A percentile compares a stretch with the other conserved stretches of the same genome.
Evolutionary conservation across 2,329 filamentous ascomycete genomes (phyloP).

Genomic region (Alternaria angustiovoidea): DNA sequence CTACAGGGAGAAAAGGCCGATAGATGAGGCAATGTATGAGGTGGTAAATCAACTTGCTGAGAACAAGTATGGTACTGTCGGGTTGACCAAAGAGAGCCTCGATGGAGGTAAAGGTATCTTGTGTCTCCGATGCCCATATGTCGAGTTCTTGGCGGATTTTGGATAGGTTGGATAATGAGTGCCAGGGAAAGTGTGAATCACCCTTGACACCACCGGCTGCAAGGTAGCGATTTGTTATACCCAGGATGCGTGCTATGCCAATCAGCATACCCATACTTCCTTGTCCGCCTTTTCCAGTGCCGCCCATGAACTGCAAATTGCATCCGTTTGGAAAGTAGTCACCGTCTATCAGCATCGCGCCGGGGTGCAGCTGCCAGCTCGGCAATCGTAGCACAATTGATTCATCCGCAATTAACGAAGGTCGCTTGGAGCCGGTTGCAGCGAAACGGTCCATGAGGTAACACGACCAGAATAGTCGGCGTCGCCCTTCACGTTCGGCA

Average conservation of each 20-base stretch:
- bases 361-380: conserved; percentile 72
- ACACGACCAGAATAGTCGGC: conserved; percentile 88
- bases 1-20: conserved; percentile 84
- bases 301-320: conserved; percentile 77
- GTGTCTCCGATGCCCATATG: conserved; percentile 82
- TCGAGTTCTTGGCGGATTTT: conserved; percentile 87
- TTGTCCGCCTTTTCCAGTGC: conserved; percentile 73
- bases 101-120: conserved; percentile 79
- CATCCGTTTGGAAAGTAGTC: conserved; percentile 82
- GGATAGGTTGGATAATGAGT: conserved; percentile 82
- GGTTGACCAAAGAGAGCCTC: conserved; percentile 78
- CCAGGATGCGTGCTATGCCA: conserved; percentile 82
- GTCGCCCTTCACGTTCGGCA: conserved; percentile 76
- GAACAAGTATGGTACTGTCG: conserved; percentile 78
- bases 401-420: conserved; percentile 80
- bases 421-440: conserved; percentile 80
- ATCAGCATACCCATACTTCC: conserved; percentile 83
- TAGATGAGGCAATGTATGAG: conserved; percentile 88
- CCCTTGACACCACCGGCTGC: conserved; percentile 87
- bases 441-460: conserved; percentile 87
- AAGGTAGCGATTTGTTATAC: conserved; percentile 83
- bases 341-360: conserved; percentile 72
- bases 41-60: conserved; percentile 88
- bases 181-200: conserved; percentile 91
- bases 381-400: conserved; percentile 78